These are phyloP conservation scores for Dimocarpus longan DNA, from an alignment of 345 rosid genomes.

Conservation along the genomic window DNA sequence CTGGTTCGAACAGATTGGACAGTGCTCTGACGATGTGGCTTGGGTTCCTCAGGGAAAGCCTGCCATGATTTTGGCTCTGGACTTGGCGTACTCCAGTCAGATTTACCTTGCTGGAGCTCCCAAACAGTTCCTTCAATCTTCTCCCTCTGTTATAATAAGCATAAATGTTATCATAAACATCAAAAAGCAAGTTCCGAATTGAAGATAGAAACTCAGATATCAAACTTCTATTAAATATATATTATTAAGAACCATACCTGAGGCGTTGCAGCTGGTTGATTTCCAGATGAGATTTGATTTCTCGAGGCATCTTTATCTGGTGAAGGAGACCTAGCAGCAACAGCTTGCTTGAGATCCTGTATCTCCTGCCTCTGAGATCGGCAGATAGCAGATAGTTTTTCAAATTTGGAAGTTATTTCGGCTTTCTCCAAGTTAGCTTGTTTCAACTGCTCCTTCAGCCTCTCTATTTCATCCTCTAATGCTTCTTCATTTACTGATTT, in stretches of 20 bases:
- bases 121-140: constrained; percentile 37
- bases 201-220: neutral
- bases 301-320: constrained; percentile 50
- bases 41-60: constrained; percentile 66
- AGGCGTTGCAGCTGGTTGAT: constrained; percentile 39
- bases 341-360: constrained; percentile 89
- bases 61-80: constrained; percentile 69
- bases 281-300: constrained; percentile 49
- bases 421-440: constrained; percentile 71
- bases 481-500: constrained; percentile 53
- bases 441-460: constrained; percentile 75
- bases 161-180: constrained; percentile 12
- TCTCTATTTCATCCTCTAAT: constrained; percentile 66
- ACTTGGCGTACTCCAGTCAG: constrained; percentile 49
- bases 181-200: neutral
- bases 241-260: constrained; percentile 38
- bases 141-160: constrained; percentile 43
- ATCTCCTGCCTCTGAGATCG: constrained; percentile 95
- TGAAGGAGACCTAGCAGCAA: constrained; percentile 63
- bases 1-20: constrained; percentile 58
- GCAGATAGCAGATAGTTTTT: constrained; percentile 92
- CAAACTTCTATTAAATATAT: neutral
- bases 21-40: constrained; percentile 36
- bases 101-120: constrained; percentile 52
- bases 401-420: constrained; percentile 80